Percentiles rank a stretch among this genome's conserved stretches.
Evolutionary conservation across 108 stramenopile species (phyloP).

Genomic region (Bacterosira constricta): DNA sequence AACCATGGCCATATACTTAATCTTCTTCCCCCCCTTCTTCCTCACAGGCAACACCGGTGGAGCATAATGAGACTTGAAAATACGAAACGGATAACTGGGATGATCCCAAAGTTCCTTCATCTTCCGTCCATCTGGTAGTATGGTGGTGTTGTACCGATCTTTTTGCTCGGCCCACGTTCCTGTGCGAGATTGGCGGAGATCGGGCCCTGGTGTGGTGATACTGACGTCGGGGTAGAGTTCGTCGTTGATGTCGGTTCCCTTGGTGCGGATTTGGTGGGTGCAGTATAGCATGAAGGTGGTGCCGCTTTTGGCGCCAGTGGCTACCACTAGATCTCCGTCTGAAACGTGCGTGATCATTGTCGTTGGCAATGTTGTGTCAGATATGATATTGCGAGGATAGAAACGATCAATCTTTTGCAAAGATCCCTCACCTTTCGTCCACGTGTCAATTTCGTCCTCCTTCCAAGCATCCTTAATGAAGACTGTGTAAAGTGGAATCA

Average conservation of each 20-base stretch:
- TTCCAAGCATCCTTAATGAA: conserved; percentile 39
- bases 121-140: conserved; percentile 28
- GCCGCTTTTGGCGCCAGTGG: conserved; percentile 44
- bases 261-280: conserved; percentile 54
- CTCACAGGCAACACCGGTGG: conserved; percentile 41
- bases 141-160: conserved; percentile 47
- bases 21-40: conserved; percentile 36
- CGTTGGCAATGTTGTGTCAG: no score
- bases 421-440: conserved; percentile 48
- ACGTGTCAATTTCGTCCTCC: conserved; percentile 44
- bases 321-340: conserved; percentile 54
- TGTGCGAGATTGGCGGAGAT: conserved; percentile 37
- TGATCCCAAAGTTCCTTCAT: conserved; percentile 52
- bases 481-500: no score
- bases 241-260: conserved; percentile 37
- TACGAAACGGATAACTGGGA: conserved; percentile 50
- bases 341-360: not conserved
- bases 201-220: conserved; percentile 46
- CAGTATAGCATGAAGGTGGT: conserved; percentile 55
- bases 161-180: conserved; percentile 44
- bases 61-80: conserved; percentile 52
- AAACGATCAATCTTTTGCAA: no score
- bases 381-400: no score
- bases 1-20: conserved; percentile 52
- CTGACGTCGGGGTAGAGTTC: conserved; percentile 42